Conservation (phyloP, 371 early-diverging fungal species). For the Mortierella sp. region DNA sequence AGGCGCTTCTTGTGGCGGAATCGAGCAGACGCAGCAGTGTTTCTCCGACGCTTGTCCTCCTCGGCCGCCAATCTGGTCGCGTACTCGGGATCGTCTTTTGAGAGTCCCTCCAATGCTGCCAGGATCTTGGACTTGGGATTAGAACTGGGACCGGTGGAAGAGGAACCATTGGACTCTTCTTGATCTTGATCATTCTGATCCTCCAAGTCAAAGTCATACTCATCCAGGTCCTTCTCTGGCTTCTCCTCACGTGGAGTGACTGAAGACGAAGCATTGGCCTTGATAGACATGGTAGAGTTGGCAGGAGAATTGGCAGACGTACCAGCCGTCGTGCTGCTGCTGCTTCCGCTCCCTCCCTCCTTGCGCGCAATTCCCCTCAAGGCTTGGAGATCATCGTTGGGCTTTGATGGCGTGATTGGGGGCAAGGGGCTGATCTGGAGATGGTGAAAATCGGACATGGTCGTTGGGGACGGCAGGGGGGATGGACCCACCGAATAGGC, state of each 20-base stretch:
- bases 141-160: neutral
- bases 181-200: slow-evolving; percentile 16
- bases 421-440: slow-evolving; percentile 21
- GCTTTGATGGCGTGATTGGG: slow-evolving; percentile 25
- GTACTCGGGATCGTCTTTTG: slow-evolving; percentile 37
- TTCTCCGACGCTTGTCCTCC: slow-evolving; percentile 91
- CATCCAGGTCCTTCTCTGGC: slow-evolving; percentile 24
- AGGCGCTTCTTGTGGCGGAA: slow-evolving; percentile 95
- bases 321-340: slow-evolving; percentile 1
- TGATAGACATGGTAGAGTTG: slow-evolving; percentile 20
- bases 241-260: slow-evolving; percentile 18
- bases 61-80: slow-evolving; percentile 60
- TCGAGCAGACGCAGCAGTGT: slow-evolving; percentile 95
- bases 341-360: slow-evolving; percentile 8
- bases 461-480: slow-evolving; percentile 40
- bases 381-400: slow-evolving; percentile 20
- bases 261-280: slow-evolving; percentile 18
- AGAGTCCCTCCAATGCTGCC: slow-evolving; percentile 25
- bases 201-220: slow-evolving; percentile 5
- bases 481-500: slow-evolving; percentile 17
- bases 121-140: neutral
- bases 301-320: slow-evolving; percentile 9
- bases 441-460: slow-evolving; percentile 52
- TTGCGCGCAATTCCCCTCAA: slow-evolving; percentile 17
- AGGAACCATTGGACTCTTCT: slow-evolving; percentile 11